phyloP scores from a whole-genome alignment of 257 asterid species.

The Marsdenia floribunda region DNA sequence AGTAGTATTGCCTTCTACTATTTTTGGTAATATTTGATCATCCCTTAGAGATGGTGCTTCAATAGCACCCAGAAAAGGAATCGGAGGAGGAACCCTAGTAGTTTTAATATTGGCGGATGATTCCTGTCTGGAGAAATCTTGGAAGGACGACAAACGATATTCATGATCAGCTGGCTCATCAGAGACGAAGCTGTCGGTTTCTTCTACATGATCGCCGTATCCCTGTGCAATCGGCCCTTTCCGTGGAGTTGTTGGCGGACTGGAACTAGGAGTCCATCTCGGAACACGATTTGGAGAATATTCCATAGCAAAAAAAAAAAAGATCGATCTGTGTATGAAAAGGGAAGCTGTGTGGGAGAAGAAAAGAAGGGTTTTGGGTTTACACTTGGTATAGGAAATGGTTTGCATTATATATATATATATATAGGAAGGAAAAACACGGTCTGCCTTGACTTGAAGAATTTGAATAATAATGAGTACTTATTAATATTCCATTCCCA shows the following conservation, averaged over 20 bases:
- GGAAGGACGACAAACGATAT: background rate
- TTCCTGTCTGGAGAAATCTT: background rate
- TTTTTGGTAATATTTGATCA: background rate
- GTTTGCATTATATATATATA: too few relatives aligned
- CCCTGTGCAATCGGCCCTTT: background rate
- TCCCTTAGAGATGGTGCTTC: constrained; percentile 1
- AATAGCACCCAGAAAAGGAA: constrained; percentile 3
- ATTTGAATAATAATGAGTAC: too few relatives aligned
- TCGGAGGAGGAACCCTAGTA: background rate
- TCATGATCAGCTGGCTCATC: background rate
- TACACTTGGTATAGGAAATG: too few relatives aligned
- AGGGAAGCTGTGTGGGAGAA: background rate
- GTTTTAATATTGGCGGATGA: background rate
- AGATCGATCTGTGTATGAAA: background rate
- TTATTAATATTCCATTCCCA: too few relatives aligned
- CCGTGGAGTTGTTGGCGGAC: background rate
- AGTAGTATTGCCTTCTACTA: background rate
- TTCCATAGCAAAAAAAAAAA: background rate
- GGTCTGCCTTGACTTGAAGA: too few relatives aligned
- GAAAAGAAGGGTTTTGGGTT: too few relatives aligned
- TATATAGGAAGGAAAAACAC: too few relatives aligned
- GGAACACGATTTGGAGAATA: background rate
- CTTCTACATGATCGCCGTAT: background rate
- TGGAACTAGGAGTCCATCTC: background rate
- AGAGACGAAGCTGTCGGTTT: background rate